Evolutionary conservation across 768 basidiomycete genomes (phyloP), one percentile per base, ranked within the genome.

Genomic region (Dacryopinax primogenitus): DNA sequence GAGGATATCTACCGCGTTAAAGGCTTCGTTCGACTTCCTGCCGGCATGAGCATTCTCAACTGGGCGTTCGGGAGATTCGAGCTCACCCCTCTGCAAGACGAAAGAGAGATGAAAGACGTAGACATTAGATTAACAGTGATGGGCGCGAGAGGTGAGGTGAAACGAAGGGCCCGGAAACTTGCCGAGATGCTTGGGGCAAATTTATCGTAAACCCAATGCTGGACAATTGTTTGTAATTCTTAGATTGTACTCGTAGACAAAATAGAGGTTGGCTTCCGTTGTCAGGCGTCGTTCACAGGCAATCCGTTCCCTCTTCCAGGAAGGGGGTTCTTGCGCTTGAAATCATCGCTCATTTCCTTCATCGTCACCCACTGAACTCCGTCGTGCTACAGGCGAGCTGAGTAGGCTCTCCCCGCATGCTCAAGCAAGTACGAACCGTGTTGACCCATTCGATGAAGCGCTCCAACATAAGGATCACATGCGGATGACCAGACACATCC

Each of bases 1-100:
- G 90, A 91, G 71, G 74, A 76, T 0, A 77, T 90, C 9, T 92
- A 87, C 84, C 76, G 88, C 68, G 86, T 94, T 34, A 97, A 97
- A 72, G 94, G 93, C 18, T 91, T 92, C 70, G 79, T 94, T 26
- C 81, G 80, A 37, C 73, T 90, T 4, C 44, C 64, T 21, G 45
- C 37, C 76, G 7, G 70, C 75, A 68, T 73, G 80, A 3, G 18
- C 71, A 87, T 92, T 66, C 70, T 95, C 66, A 97, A 97, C 72
- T 97, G 92, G 91, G 92, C 93, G 6, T 97, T 96, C 76, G 90
- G 90, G 15, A 82, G 93, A 39, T 86, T 82, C 72, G 90, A 92
- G 30, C 75, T 87, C 39, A 80, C 85, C 12, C 77, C 73, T 2
- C 69, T 73, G 15, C 68, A 70, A 21, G 68, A 75, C 36, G 73